phyloP scores from a whole-genome alignment of 2,329 filamentous ascomycete genomes.

The Diaporthe vaccinii region DNA sequence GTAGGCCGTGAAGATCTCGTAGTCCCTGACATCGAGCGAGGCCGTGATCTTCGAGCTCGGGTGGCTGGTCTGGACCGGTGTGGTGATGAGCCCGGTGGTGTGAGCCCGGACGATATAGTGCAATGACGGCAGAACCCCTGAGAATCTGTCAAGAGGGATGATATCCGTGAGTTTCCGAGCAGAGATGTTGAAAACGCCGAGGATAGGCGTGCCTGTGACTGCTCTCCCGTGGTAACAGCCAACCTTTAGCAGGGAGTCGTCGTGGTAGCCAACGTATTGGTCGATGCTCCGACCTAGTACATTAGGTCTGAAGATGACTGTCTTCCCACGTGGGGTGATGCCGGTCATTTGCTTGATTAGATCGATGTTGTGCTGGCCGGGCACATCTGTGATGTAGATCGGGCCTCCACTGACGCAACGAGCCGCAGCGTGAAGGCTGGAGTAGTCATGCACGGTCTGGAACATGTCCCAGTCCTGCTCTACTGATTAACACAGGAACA shows the following conservation, averaged over 20 bases:
- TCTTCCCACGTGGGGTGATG: constrained; percentile 76
- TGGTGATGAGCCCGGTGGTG: constrained; percentile 72
- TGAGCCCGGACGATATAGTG: constrained; percentile 83
- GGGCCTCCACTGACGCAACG: constrained; percentile 92
- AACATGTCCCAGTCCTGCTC: constrained; percentile 79
- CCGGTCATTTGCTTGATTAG: constrained; percentile 88
- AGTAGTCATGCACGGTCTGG: constrained; percentile 75
- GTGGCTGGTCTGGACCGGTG: constrained; percentile 60
- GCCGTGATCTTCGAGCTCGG: constrained; percentile 69
- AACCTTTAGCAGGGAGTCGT: constrained; percentile 80
- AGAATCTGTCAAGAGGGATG: constrained; percentile 78
- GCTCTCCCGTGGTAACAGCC: constrained; percentile 80
- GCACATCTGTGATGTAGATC: constrained; percentile 93
- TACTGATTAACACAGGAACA: background rate
- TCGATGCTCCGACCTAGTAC: constrained; percentile 79
- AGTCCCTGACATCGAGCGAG: constrained; percentile 74
- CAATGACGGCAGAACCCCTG: constrained; percentile 71
- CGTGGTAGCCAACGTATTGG: constrained; percentile 82
- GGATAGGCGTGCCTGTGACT: constrained; percentile 78
- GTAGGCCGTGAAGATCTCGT: constrained; percentile 85
- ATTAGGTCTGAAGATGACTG: constrained; percentile 85
- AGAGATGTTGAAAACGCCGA: constrained; percentile 89
- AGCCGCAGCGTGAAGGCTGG: constrained; percentile 89
- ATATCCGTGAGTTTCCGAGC: constrained; percentile 74
- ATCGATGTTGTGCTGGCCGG: constrained; percentile 81